A percentile compares a stretch with the other conserved stretches of the same genome.
Conservation (phyloP, 805 yeast genomes). For the Metschnikowia kofuensis region DNA sequence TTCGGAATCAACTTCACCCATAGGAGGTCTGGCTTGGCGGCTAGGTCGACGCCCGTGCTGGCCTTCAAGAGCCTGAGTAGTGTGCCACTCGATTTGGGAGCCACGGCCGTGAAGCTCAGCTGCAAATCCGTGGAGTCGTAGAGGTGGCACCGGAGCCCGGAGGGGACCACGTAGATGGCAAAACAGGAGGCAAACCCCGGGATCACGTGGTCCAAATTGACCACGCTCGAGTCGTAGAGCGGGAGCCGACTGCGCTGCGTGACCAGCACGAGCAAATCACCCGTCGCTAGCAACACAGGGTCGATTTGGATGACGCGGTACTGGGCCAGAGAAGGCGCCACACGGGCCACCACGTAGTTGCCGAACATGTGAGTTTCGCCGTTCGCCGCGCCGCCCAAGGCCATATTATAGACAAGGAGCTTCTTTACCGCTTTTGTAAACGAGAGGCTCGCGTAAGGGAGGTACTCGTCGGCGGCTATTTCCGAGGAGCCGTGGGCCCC, state of each 20-base stretch:
- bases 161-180: conserved; percentile 39
- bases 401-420: conserved; percentile 31
- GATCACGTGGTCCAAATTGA: conserved; percentile 15
- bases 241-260: conserved; percentile 23
- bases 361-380: conserved; percentile 34
- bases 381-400: conserved; percentile 22
- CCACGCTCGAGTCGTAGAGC: conserved; percentile 26
- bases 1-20: conserved; percentile 75
- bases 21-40: conserved; percentile 24
- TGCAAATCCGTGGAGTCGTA: conserved; percentile 26
- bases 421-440: conserved; percentile 42
- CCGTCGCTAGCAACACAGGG: conserved; percentile 36
- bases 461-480: conserved; percentile 19
- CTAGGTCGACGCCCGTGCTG: conserved; percentile 31
- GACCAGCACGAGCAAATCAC: conserved; percentile 36
- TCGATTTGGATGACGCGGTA: conserved; percentile 33
- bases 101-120: conserved; percentile 24
- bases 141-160: conserved; percentile 43
- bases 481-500: neutral
- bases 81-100: conserved; percentile 25
- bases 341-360: conserved; percentile 25
- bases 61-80: conserved; percentile 31
- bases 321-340: conserved; percentile 8
- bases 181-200: conserved; percentile 21
- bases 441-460: conserved; percentile 35